phyloP scores from a whole-genome alignment of 352 stramenopile species.

The Elongisporangium anandrum region DNA sequence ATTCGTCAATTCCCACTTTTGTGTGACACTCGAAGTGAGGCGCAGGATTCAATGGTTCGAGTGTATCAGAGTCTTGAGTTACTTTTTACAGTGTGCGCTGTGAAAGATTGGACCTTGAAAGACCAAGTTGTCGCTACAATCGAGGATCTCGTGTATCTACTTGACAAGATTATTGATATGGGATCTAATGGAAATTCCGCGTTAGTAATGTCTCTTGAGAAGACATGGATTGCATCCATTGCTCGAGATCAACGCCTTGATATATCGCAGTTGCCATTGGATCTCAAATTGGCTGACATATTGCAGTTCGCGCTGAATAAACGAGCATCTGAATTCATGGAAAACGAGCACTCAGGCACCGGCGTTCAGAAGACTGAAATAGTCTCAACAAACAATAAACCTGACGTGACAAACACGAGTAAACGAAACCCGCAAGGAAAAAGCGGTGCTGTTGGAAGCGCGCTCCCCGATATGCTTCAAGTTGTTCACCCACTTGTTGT shows the following conservation, averaged over 20 bases:
- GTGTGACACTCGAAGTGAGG: conserved; percentile 26
- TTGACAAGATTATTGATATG: conserved; percentile 37
- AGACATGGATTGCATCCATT: neutral
- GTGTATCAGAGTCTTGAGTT: conserved; percentile 26
- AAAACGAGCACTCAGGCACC: neutral
- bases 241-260: conserved; percentile 16
- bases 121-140: conserved; percentile 20
- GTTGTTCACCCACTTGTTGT: conserved; percentile 2
- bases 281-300: conserved; percentile 14
- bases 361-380: neutral
- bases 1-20: conserved; percentile 50
- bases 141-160: conserved; percentile 39
- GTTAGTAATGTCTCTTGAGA: neutral
- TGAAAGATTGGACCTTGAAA: conserved; percentile 30
- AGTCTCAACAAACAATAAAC: neutral
- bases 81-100: conserved; percentile 23
- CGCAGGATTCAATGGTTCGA: conserved; percentile 7
- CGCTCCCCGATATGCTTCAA: conserved; percentile 1
- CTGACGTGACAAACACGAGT: neutral
- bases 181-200: neutral
- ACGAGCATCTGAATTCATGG: conserved; percentile 1
- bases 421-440: neutral
- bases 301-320: conserved; percentile 17
- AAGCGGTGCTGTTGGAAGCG: neutral
- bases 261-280: conserved; percentile 18